These are phyloP conservation scores for Gelatoporia subvermispora DNA, from an alignment of 768 basidiomycete species.

Conservation along the genomic window DNA sequence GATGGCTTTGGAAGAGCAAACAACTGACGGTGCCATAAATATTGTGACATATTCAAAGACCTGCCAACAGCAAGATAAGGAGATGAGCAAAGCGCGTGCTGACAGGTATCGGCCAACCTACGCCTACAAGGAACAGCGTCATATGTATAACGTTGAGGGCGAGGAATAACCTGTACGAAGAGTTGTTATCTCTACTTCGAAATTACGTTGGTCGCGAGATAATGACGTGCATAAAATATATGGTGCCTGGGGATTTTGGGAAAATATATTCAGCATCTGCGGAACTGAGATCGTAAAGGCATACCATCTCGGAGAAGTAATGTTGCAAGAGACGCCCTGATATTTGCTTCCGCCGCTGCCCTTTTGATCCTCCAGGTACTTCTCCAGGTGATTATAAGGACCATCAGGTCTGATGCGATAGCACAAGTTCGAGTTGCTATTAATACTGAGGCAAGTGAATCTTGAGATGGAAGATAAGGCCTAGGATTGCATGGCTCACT, in stretches of 20 bases:
- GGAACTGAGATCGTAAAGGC: background rate
- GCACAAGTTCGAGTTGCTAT: background rate
- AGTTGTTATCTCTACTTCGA: too few species aligned
- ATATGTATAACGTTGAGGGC: constrained; percentile 1
- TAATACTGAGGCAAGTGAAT: background rate
- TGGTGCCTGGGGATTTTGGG: background rate
- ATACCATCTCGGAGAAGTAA: constrained; percentile 7
- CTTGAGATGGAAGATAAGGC: too few species aligned
- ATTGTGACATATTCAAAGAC: background rate
- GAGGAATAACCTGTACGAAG: background rate
- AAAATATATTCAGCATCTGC: background rate
- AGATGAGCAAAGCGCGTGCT: background rate
- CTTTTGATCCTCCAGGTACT: background rate
- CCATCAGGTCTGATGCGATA: constrained; percentile 3
- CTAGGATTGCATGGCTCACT: too few species aligned
- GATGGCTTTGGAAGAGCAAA: background rate
- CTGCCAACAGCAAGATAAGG: too few species aligned
- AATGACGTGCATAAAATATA: constrained; percentile 7
- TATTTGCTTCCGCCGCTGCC: background rate
- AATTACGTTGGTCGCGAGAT: background rate
- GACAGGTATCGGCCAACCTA: background rate
- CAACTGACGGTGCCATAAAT: background rate
- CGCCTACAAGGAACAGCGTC: background rate
- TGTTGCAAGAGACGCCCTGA: background rate
- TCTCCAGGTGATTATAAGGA: constrained; percentile 4